phyloP scores from a whole-genome alignment of 257 asterid genomes.

The Henckelia pumila region DNA sequence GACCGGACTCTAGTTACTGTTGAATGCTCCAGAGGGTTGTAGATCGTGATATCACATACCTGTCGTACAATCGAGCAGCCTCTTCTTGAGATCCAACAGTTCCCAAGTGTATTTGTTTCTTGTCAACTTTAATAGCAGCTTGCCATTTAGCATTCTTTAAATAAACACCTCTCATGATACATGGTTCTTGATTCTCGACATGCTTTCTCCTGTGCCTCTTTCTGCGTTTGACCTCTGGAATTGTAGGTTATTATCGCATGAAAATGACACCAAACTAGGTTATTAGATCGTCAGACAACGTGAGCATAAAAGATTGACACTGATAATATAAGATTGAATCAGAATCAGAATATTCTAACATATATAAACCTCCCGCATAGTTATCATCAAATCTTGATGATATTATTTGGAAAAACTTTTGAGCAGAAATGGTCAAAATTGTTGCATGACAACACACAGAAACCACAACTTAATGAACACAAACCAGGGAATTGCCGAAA shows the following conservation, averaged over 20 bases:
- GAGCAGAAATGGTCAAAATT: neutral
- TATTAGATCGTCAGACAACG: neutral
- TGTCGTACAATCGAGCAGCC: slow-evolving; percentile 89
- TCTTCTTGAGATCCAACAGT: slow-evolving; percentile 94
- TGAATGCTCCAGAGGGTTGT: neutral
- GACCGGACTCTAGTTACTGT: neutral
- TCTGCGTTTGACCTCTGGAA: slow-evolving; percentile 75
- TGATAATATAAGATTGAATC: neutral
- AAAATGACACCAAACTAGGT: too few relatives aligned
- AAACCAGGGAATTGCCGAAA: slow-evolving; percentile 59
- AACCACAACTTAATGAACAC: slow-evolving; percentile 20
- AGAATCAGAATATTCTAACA: neutral
- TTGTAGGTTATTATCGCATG: neutral
- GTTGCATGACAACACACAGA: neutral
- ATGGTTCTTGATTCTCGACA: slow-evolving; percentile 68
- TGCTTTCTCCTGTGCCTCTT: slow-evolving; percentile 87
- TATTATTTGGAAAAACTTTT: neutral
- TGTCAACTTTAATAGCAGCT: slow-evolving; percentile 98
- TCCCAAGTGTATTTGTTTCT: slow-evolving; percentile 93
- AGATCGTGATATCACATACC: slow-evolving; percentile 35
- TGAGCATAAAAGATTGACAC: neutral
- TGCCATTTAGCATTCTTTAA: slow-evolving; percentile 97
- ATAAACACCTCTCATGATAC: slow-evolving; percentile 88
- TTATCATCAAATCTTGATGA: neutral
- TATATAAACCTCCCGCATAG: neutral